Evolutionary conservation across 2,329 filamentous ascomycete genomes (phyloP).

Genomic region (Falciphora oryzae): DNA sequence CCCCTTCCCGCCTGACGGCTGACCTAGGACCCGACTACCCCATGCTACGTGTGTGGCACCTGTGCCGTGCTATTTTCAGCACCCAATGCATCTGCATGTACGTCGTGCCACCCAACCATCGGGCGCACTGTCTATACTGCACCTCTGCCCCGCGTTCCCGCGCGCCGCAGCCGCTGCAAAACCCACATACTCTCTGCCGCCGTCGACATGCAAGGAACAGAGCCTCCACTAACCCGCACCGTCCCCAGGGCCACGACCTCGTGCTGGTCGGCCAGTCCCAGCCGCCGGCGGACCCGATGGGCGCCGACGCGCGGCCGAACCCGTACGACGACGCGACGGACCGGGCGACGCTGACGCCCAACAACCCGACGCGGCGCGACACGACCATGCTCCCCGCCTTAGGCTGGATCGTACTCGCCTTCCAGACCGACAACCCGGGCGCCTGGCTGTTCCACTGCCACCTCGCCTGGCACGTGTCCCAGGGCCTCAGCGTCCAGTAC

Average conservation of each 20-base stretch:
- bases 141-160: not conserved
- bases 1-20: not conserved
- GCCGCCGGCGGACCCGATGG: constrained; percentile 14
- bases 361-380: constrained; percentile 3
- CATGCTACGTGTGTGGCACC: not conserved
- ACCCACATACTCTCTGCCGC: constrained; percentile 26
- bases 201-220: too few relatives aligned
- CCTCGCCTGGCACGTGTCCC: constrained; percentile 9
- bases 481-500: constrained; percentile 36
- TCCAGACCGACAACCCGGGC: constrained; percentile 8
- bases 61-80: constrained; percentile 20
- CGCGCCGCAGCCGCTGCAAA: constrained; percentile 24
- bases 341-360: not conserved
- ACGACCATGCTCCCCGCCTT: constrained; percentile 13
- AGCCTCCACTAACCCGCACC: too few relatives aligned
- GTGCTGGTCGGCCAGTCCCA: constrained; percentile 28
- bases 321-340: constrained; percentile 8
- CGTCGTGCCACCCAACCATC: constrained; percentile 14
- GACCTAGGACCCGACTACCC: not conserved
- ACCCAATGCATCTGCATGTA: constrained; percentile 33
- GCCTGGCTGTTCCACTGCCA: constrained; percentile 12
- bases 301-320: constrained; percentile 15
- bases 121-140: constrained; percentile 11
- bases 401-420: constrained; percentile 8
- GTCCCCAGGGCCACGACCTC: constrained; percentile 35